A percentile compares a stretch with the other conserved stretches of the same genome.
Conservation (phyloP, 2,329 filamentous ascomycete species). For the Thelonectria blattea region DNA sequence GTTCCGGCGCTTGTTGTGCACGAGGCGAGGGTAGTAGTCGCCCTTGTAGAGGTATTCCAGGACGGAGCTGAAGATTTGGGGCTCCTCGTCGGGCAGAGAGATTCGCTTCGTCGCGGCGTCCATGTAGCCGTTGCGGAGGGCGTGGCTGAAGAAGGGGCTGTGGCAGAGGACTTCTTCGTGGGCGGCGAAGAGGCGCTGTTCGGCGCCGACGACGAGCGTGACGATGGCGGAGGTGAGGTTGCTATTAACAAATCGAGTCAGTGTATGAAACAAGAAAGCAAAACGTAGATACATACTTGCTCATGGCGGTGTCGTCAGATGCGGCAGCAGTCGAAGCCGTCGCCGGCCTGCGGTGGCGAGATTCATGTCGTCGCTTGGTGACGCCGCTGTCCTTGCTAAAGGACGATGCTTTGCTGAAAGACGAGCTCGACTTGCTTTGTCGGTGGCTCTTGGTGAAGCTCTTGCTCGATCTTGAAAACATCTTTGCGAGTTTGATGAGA, state of each 20-base stretch:
- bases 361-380: conserved; percentile 61
- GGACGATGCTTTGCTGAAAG: conserved; percentile 61
- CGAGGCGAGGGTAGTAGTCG: conserved; percentile 84
- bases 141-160: conserved; percentile 74
- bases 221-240: conserved; percentile 72
- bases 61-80: conserved; percentile 88
- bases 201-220: conserved; percentile 79
- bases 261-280: neutral
- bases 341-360: conserved; percentile 53
- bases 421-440: conserved; percentile 56
- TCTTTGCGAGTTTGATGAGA: conserved; percentile 34
- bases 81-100: conserved; percentile 82
- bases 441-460: conserved; percentile 62
- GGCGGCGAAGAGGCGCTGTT: conserved; percentile 87
- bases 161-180: conserved; percentile 83
- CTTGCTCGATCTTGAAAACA: conserved; percentile 57
- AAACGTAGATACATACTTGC: conserved; percentile 48
- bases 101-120: conserved; percentile 66
- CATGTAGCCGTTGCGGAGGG: conserved; percentile 45
- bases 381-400: conserved; percentile 62
- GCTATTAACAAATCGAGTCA: conserved; percentile 44
- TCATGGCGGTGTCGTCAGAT: conserved; percentile 48
- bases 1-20: conserved; percentile 81
- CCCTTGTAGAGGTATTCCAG: conserved; percentile 94
- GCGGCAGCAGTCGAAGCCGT: conserved; percentile 51